A percentile compares a stretch with the other conserved stretches of the same genome.
Conservation (phyloP, 164 flowering plant species). For the Vitis vinifera region DNA sequence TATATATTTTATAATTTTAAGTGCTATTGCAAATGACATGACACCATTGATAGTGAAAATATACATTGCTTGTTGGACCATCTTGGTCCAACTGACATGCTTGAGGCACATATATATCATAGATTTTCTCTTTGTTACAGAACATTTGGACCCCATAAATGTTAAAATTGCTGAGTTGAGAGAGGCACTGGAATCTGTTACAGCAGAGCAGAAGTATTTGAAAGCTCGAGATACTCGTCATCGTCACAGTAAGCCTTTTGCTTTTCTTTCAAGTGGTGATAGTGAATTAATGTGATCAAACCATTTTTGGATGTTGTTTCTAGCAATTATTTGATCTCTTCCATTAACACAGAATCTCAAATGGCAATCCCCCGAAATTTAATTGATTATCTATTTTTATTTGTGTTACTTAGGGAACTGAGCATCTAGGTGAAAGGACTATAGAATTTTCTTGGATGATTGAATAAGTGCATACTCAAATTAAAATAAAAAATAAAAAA, state of each 20-base stretch:
- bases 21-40: too few species aligned
- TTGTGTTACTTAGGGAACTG: too few species aligned
- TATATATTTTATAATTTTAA: neutral
- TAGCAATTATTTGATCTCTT: too few species aligned
- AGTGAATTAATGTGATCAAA: too few species aligned
- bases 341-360: too few species aligned
- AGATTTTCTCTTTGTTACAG: constrained; percentile 36
- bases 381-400: too few species aligned
- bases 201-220: constrained; percentile 87
- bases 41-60: neutral
- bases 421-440: too few species aligned
- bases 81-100: neutral
- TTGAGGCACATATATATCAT: neutral
- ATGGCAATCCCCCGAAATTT: too few species aligned
- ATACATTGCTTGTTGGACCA: neutral
- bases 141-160: constrained; percentile 92
- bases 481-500: too few species aligned
- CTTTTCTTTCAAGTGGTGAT: neutral
- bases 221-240: constrained; percentile 95
- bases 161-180: constrained; percentile 91
- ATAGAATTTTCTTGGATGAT: too few species aligned
- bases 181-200: constrained; percentile 91
- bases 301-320: too few species aligned
- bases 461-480: too few species aligned
- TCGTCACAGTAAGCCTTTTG: constrained; percentile 75